A percentile compares a stretch with the other conserved stretches of the same genome.
Evolutionary conservation across 495 filamentous ascomycete genomes (phyloP).

Genomic region (Daldinia bambusicola): DNA sequence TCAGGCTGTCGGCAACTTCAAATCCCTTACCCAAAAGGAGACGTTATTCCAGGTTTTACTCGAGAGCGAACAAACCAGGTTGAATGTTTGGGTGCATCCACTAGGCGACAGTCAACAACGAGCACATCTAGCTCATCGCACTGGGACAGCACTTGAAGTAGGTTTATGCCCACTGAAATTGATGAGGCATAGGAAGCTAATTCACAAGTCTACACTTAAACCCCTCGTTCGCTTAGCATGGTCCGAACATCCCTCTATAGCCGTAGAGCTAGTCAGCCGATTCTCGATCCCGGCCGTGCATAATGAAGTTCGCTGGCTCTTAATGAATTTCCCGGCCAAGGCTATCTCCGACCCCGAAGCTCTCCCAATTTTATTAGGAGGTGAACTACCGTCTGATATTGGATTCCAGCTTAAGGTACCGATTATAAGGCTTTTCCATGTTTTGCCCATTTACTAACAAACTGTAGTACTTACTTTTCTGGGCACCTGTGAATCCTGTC

Average conservation of each 20-base stretch:
- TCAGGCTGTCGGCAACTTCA: constrained; percentile 63
- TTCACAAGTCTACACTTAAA: constrained; percentile 60
- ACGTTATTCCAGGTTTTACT: constrained; percentile 79
- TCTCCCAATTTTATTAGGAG: constrained; percentile 81
- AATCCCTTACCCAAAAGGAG: constrained; percentile 79
- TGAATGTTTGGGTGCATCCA: constrained; percentile 91
- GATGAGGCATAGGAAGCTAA: constrained; percentile 25
- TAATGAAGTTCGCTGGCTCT: constrained; percentile 77
- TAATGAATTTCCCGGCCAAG: constrained; percentile 85
- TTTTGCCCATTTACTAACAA: constrained; percentile 49
- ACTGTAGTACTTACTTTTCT: constrained; percentile 85
- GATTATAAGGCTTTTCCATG: neutral
- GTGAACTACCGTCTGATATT: constrained; percentile 78
- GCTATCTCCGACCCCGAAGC: constrained; percentile 81
- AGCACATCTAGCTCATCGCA: constrained; percentile 36
- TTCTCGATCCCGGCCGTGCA: constrained; percentile 79
- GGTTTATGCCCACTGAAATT: constrained; percentile 9
- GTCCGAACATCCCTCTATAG: constrained; percentile 81
- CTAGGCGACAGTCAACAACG: constrained; percentile 66
- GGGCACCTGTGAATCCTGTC: constrained; percentile 92
- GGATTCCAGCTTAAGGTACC: constrained; percentile 83
- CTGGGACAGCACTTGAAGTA: constrained; percentile 65
- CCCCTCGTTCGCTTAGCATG: constrained; percentile 82
- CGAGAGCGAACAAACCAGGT: constrained; percentile 83
- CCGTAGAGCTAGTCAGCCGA: constrained; percentile 80